Evolutionary conservation across 176 grass and related monocot species (phyloP), one percentile per base, ranked within the genome.

Genomic region (Ampelocalamus luodianensis): DNA sequence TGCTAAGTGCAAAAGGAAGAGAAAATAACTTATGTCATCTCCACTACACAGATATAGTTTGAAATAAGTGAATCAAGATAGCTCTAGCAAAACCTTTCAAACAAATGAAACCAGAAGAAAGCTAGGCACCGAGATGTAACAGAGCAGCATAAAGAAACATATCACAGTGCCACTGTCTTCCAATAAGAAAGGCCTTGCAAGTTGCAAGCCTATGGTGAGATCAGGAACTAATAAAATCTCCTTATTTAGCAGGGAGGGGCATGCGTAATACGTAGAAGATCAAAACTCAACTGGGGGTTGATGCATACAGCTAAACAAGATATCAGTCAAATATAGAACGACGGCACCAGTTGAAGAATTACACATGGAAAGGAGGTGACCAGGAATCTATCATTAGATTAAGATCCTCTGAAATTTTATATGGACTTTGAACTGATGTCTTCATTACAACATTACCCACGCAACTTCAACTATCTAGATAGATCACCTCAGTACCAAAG

Each of bases 261-360:
- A 53, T 23, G 36, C 14, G 53, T 48, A 71, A 74, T 51, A 64
- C 14, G 22, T 65, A 43, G 12, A 8, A 78, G 12, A 78, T 32
- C 4, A 72, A 55, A 27, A 70, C 36, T 68, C 62, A 85, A 60
- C 27, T 18, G 7, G 50, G 61, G 20, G 42, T 63, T 72, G 22
- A 85, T 62, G 75, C 18, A 83, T 65, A 64, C 5, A 73, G 68
- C 40, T 18, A 70, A 37, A n/a, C 26, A 71, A 77, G 18, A 58
- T 45, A 77, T 26, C 8, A 12, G 5, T 38, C 36, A 72, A 68
- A 64, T 40, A 64, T 40, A 49, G 7, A 71, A 65, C 48, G 55
- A 56, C 2, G 7, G 27, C 10, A 63, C 32, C 10, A 68, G 11
- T 69, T 69, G 22, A 74, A 48, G 59, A 29, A 16, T 29, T 64